A percentile compares a stretch with the other conserved stretches of the same genome.
These are phyloP conservation scores for Amanita thiersii DNA, from an alignment of 768 basidiomycete genomes.

Conservation along the genomic window DNA sequence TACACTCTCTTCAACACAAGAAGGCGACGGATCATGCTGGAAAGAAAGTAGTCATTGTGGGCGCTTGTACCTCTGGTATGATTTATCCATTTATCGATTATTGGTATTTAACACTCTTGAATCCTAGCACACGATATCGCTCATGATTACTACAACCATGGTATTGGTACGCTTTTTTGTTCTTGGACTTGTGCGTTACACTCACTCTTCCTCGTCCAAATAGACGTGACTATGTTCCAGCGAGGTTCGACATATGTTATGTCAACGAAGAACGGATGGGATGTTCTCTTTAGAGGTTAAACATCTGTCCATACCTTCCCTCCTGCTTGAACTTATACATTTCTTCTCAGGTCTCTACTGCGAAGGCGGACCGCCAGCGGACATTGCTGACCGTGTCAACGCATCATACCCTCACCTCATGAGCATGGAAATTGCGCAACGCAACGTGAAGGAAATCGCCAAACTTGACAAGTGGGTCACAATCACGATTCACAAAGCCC, in stretches of 20 bases:
- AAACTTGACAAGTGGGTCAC: slow-evolving; percentile 26
- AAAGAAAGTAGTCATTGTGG: slow-evolving; percentile 62
- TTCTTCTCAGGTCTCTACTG: slow-evolving; percentile 24
- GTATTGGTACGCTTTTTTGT: slow-evolving; percentile 18
- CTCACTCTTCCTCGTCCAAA: slow-evolving; percentile 1
- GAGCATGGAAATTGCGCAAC: slow-evolving; percentile 14
- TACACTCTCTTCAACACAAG: slow-evolving; percentile 47
- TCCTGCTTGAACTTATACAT: neutral
- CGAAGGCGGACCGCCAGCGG: slow-evolving; percentile 39
- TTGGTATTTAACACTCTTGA: neutral
- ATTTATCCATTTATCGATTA: neutral
- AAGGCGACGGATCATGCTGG: slow-evolving; percentile 40
- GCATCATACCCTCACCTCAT: slow-evolving; percentile 36
- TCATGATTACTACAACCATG: slow-evolving; percentile 26
- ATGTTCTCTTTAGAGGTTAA: slow-evolving; percentile 19
- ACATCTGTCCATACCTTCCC: neutral
- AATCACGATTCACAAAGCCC: neutral
- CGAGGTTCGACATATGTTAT: slow-evolving; percentile 47
- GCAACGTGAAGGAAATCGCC: slow-evolving; percentile 16
- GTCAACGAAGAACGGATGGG: slow-evolving; percentile 30
- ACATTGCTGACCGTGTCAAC: slow-evolving; percentile 42
- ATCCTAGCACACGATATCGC: slow-evolving; percentile 31
- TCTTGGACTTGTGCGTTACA: neutral
- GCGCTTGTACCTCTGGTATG: slow-evolving; percentile 53
- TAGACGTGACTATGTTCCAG: slow-evolving; percentile 41